Conservation (phyloP, 2,329 filamentous ascomycete species). For the Fusarium coicis region DNA sequence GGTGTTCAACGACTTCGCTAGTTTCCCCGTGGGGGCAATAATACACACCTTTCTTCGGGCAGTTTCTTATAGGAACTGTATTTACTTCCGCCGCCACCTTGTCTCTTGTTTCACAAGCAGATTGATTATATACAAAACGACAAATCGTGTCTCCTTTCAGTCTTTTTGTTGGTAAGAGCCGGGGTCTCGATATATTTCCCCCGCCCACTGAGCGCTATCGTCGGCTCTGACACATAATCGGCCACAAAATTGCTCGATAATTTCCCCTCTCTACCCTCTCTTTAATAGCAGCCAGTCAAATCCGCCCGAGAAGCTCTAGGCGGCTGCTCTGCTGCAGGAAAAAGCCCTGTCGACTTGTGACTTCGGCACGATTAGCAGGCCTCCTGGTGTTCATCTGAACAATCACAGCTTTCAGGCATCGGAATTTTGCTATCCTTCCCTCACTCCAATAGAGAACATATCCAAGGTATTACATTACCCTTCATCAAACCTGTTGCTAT, state of each 20-base stretch:
- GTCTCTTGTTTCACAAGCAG: background rate
- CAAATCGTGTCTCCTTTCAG: background rate
- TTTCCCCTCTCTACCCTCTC: constrained; percentile 13
- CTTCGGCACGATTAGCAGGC: constrained; percentile 13
- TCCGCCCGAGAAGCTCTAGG: constrained; percentile 12
- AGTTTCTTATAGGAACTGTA: constrained; percentile 17
- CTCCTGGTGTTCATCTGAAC: constrained; percentile 1
- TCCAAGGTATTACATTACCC: constrained; percentile 10
- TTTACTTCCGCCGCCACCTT: constrained; percentile 16
- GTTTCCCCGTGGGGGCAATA: constrained; percentile 10
- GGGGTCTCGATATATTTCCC: constrained; percentile 1
- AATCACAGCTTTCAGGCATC: background rate
- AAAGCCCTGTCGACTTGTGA: constrained; percentile 30
- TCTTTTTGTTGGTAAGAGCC: background rate
- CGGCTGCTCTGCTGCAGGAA: constrained; percentile 13
- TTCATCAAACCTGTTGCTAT: background rate
- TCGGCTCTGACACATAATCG: constrained; percentile 29
- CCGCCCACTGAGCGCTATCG: constrained; percentile 20
- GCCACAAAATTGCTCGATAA: constrained; percentile 31
- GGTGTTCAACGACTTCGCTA: constrained; percentile 11
- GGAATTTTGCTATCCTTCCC: background rate
- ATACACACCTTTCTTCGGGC: constrained; percentile 10
- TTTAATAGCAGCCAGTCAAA: constrained; percentile 21
- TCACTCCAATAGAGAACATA: background rate
- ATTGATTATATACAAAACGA: background rate